Evolutionary conservation across 2,329 filamentous ascomycete species (phyloP), one percentile per base, ranked within the genome.

Genomic region (Fulvia fulva): DNA sequence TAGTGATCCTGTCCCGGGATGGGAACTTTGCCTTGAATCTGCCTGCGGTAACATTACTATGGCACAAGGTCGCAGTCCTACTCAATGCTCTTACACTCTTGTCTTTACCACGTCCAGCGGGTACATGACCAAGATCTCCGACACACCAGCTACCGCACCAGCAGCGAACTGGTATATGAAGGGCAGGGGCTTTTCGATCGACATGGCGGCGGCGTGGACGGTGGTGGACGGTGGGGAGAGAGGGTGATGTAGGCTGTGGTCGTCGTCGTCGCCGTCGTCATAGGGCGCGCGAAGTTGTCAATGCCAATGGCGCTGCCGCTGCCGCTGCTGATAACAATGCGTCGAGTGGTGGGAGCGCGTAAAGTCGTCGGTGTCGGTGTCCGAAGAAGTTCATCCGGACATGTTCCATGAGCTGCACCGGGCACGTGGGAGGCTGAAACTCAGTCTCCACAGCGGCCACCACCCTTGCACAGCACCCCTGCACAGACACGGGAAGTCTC

Each of bases 81-180:
- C 32, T 16, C 23, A 26, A 12, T 26, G 19, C 50, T 30, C 87
- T 83, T 84, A 94, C 89, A 96, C 89, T 87, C 93, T 84, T 65
- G 94, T 97, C 84, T 97, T 97, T 76, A 97, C 91, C 59, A 99
- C 94, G 76, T 99, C 94, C 75, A 99, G 83, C 67, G 94, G 94
- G 81, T 99, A 99, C 94, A 92, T 97, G 74, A 67, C 66, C 63
- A 74, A 60, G 55, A 71, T 68, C 68, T 99, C 94, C 70, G 93
- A 97, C 66, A 99, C 92, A 82, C 94, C 94, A 73, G 94, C 94
- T 74, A 99, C 89, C 74, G 94, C 94, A 87, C 92, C 92, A 73
- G 93, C 92, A 75, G 87, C 89, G 81, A 97, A 96, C 80, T 96
- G 92, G 86, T 97, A 97, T 68, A 86, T 77, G 78, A 97, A 97